Evolutionary conservation across 1,139 yeast genomes (phyloP), one percentile per base, ranked within the genome.

Genomic region (Yamadazyma jaroonii): DNA sequence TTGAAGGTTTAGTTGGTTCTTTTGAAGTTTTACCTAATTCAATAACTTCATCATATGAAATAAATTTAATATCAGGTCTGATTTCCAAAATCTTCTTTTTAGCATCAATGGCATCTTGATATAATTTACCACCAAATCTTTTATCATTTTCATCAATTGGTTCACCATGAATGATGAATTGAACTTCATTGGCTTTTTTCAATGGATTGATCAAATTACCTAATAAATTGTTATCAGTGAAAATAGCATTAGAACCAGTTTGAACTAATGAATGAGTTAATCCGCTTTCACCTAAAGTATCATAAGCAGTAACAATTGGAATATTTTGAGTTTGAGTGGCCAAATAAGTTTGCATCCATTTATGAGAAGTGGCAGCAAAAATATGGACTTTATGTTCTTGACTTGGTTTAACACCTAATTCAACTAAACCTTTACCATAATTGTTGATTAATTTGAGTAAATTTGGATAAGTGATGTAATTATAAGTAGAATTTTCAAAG

Each of bases 261-360:
- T 90, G 87, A 31, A 75, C 72, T 56, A 92, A 72, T 6, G 97
- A 88, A 61, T 86, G 95, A 42, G 84, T 84, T 56, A 92, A 74
- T 26, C 98, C 99, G 30, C 77, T 76, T 61, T 89, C 95, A 43
- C 98, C 98, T 47, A 92, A 73, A 28, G 98, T 90, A 61, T 92
- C 99, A 62, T 92, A 92, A 28, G 98, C 97, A 22, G 99, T 94
- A 32, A 89, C 98, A 44, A 86, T 77, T 17, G 97, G 87, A 44
- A 94, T 81, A 37, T 78, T 66, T 62, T 89, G 96, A 42, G 88
- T 67, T 52, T 79, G 77, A 37, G 86, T 74, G 11, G 90, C 96
- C 48, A 89, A 62, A 48, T 83, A 92, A 29, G 88, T 76, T 64
- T 87, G 87, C 84, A 92, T 77, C 98, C 98, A 92, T 56, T 78